Conservation (phyloP, 345 rosid genomes). For the Bruguiera sexangula region DNA sequence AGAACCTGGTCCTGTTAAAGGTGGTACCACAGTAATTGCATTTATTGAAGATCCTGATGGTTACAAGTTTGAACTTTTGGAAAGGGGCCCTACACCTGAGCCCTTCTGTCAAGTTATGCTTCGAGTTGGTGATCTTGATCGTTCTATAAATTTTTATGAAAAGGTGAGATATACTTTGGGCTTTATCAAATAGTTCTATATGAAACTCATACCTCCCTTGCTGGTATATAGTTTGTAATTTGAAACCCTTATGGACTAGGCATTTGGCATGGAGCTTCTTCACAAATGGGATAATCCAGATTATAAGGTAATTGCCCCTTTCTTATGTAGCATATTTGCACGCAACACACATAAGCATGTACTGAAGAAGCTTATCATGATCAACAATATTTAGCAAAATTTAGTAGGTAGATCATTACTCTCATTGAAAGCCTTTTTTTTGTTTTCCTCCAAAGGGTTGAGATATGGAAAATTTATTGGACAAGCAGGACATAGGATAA, state of each 20-base stretch:
- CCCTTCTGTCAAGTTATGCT: conserved; percentile 99
- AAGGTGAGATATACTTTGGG: conserved; percentile 46
- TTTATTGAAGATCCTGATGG: conserved; percentile 98
- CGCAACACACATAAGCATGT: neutral
- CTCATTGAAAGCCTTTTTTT: neutral
- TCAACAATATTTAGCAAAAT: neutral
- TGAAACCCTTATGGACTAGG: conserved; percentile 40
- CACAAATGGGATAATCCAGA: conserved; percentile 85
- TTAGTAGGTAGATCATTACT: neutral
- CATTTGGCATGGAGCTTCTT: conserved; percentile 98
- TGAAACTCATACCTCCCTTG: neutral
- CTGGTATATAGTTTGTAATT: conserved; percentile 1
- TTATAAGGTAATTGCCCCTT: conserved; percentile 57
- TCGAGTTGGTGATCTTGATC: conserved; percentile 95
- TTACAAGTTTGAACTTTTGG: conserved; percentile 92
- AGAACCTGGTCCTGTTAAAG: conserved; percentile 94
- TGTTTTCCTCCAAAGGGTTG: too few species aligned
- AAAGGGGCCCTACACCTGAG: conserved; percentile 96
- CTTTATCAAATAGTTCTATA: conserved; percentile 6
- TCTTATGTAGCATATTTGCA: too few species aligned
- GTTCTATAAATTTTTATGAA: conserved; percentile 84
- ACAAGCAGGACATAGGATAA: neutral
- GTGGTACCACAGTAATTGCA: conserved; percentile 82
- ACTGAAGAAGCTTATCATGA: neutral
- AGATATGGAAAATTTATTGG: neutral